These are phyloP conservation scores for Fragilaria radians DNA, from an alignment of 108 stramenopile species.

Conservation along the genomic window DNA sequence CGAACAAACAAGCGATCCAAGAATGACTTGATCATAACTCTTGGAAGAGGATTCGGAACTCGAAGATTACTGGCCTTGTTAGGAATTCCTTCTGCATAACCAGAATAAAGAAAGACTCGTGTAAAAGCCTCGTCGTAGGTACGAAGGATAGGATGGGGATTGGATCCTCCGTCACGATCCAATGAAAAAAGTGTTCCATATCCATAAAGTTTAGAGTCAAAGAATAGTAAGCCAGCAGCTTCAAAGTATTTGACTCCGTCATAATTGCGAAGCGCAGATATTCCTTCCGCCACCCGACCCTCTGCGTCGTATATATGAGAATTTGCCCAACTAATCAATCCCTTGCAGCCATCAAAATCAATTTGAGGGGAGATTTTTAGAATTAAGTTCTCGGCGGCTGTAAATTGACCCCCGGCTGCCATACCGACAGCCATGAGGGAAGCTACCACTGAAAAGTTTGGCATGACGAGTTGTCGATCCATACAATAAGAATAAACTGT, in stretches of 20 bases:
- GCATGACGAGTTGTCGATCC: conserved; percentile 49
- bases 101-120: conserved; percentile 55
- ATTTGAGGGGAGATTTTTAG: conserved; percentile 40
- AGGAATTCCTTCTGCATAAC: conserved; percentile 31
- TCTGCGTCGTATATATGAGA: conserved; percentile 59
- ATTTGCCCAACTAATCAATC: conserved; percentile 60
- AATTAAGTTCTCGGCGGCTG: conserved; percentile 48
- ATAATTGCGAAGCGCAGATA: conserved; percentile 57
- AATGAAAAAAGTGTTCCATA: conserved; percentile 66
- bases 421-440: conserved; percentile 64
- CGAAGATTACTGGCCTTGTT: conserved; percentile 15
- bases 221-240: conserved; percentile 55
- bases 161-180: conserved; percentile 64
- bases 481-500: conserved; percentile 76
- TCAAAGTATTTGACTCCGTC: conserved; percentile 65
- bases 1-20: neutral
- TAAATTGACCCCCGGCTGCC: conserved; percentile 45
- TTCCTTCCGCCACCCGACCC: conserved; percentile 72
- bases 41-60: conserved; percentile 18
- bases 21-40: conserved; percentile 6
- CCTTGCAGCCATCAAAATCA: conserved; percentile 48
- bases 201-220: conserved; percentile 62
- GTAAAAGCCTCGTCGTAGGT: conserved; percentile 69
- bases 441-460: conserved; percentile 59
- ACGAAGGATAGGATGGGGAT: conserved; percentile 45